Percentiles rank a stretch among this genome's conserved stretches.
Conservation (phyloP, 164 flowering plant genomes). For the Piper betle region DNA sequence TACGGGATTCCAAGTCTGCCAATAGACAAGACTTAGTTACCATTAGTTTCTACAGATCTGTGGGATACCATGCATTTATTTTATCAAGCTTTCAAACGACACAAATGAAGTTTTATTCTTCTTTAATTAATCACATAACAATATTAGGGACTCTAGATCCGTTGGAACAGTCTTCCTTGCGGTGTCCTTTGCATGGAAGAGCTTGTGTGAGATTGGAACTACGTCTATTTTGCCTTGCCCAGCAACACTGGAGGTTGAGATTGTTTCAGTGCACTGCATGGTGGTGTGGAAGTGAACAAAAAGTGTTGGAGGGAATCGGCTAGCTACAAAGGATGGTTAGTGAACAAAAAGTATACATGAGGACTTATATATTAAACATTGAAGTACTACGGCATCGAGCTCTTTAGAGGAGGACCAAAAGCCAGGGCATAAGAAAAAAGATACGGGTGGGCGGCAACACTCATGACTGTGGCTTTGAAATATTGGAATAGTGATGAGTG, state of each 20-base stretch:
- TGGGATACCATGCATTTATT: too few species aligned
- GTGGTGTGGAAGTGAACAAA: neutral
- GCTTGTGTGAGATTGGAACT: conserved; percentile 18
- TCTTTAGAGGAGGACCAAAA: neutral
- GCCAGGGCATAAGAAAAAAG: neutral
- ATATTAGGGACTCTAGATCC: conserved; percentile 38
- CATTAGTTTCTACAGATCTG: too few species aligned
- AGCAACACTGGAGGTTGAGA: conserved; percentile 18
- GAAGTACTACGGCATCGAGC: neutral
- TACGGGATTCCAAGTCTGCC: conserved; percentile 62
- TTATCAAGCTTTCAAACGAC: too few species aligned
- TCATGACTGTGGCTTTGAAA: neutral
- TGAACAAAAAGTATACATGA: neutral
- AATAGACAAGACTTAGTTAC: neutral
- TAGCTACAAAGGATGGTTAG: neutral
- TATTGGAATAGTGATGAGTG: neutral
- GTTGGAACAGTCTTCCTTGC: conserved; percentile 37
- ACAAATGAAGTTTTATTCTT: too few species aligned
- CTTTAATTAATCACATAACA: too few species aligned
- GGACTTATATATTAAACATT: too few species aligned
- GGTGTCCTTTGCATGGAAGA: conserved; percentile 26
- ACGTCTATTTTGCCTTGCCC: conserved; percentile 21
- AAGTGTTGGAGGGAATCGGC: neutral
- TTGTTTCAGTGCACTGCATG: conserved; percentile 25
- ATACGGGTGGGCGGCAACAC: neutral